Conservation (phyloP, 2,329 filamentous ascomycete genomes). For the Curvularia verruculosa region DNA sequence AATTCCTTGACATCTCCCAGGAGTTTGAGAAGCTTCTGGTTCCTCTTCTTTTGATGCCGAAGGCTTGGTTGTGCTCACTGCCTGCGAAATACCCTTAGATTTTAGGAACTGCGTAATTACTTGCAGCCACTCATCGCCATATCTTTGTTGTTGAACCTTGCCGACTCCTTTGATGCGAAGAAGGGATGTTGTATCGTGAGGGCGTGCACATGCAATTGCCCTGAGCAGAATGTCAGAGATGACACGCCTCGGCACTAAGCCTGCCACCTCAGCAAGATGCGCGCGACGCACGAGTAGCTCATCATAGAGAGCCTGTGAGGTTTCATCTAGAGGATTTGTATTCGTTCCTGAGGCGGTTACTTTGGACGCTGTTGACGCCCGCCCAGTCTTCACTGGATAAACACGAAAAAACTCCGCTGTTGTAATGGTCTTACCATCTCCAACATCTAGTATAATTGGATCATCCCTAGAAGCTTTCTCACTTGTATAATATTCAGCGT, state of each 20-base stretch:
- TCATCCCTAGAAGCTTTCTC: constrained; percentile 17
- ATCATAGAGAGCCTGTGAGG: constrained; percentile 28
- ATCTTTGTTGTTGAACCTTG: constrained; percentile 21
- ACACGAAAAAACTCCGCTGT: constrained; percentile 33
- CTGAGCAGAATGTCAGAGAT: constrained; percentile 31
- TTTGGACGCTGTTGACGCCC: constrained; percentile 4
- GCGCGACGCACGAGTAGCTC: constrained; percentile 26
- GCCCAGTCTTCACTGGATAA: constrained; percentile 12
- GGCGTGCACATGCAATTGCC: constrained; percentile 32
- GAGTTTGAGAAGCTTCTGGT: constrained; percentile 5
- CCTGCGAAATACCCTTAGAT: constrained; percentile 4
- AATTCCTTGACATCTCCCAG: neutral
- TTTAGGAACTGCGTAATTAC: constrained; percentile 28
- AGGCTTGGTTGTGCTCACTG: neutral
- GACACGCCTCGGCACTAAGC: constrained; percentile 22
- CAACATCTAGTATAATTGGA: constrained; percentile 30
- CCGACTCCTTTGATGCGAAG: constrained; percentile 37
- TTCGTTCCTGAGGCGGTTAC: constrained; percentile 1
- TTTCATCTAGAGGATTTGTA: constrained; percentile 17
- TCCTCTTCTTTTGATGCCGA: neutral
- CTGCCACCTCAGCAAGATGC: constrained; percentile 20
- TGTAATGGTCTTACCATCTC: constrained; percentile 26
- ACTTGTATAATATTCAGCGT: constrained; percentile 37
- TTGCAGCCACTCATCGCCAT: constrained; percentile 38
- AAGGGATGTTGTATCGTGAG: constrained; percentile 24